These are phyloP conservation scores for Alisma plantagoaquatica DNA, from an alignment of 106 monocot genomes.

Conservation along the genomic window DNA sequence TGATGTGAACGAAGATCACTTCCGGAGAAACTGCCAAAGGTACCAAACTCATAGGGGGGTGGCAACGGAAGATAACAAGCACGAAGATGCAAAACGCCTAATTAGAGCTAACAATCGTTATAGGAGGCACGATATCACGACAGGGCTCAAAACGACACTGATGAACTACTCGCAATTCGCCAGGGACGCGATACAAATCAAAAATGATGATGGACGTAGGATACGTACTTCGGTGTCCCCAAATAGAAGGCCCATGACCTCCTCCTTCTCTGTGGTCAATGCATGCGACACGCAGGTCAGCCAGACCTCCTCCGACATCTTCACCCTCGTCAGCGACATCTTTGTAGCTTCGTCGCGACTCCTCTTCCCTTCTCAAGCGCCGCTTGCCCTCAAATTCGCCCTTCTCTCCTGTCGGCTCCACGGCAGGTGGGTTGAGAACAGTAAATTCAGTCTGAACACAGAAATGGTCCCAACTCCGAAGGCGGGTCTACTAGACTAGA, in stretches of 20 bases:
- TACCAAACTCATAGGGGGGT: not conserved
- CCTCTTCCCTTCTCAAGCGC: no score
- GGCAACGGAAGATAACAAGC: not conserved
- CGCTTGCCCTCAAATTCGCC: not conserved
- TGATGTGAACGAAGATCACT: not conserved
- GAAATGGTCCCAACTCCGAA: no score
- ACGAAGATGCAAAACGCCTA: not conserved
- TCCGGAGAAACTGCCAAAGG: not conserved
- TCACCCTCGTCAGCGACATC: slow-evolving; percentile 77
- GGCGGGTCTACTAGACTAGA: no score
- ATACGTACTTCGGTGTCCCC: slow-evolving; percentile 69
- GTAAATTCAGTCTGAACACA: no score
- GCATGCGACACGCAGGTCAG: slow-evolving; percentile 81
- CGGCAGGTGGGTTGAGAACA: no score
- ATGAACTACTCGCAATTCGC: no score
- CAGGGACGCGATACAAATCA: not conserved
- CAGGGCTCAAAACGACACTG: no score
- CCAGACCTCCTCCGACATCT: slow-evolving; percentile 96
- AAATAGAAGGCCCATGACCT: slow-evolving; percentile 97
- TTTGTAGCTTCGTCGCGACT: no score
- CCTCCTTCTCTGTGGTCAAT: slow-evolving; percentile 87
- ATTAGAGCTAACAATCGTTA: no score
- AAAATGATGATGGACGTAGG: not conserved
- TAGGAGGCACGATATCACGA: no score
- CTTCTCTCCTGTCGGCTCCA: no score